Evolutionary conservation across 2,329 filamentous ascomycete genomes (phyloP).

Genomic region (Nemania sp.): DNA sequence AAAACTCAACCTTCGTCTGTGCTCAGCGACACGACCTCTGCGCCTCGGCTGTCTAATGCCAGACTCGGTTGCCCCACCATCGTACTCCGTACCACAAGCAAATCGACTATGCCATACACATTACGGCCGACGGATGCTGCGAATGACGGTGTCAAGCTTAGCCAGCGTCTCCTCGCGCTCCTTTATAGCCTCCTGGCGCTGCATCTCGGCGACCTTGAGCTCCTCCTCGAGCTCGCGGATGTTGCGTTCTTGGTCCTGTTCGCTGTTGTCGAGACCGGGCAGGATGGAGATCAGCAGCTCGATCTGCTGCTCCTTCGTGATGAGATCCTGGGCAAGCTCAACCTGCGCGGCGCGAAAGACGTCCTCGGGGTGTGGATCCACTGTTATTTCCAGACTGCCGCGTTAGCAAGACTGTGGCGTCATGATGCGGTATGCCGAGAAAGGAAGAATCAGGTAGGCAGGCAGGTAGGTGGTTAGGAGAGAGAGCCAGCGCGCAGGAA

Average conservation of each 20-base stretch:
- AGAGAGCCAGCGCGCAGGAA: not conserved
- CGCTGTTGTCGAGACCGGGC: constrained; percentile 77
- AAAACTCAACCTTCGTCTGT: not conserved
- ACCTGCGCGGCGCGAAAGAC: constrained; percentile 69
- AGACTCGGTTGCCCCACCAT: too few species aligned
- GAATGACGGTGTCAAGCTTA: constrained; percentile 64
- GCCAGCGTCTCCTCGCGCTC: constrained; percentile 65
- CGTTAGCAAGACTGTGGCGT: constrained; percentile 7
- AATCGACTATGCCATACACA: not conserved
- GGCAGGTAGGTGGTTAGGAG: too few species aligned
- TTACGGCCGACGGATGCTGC: constrained; percentile 56
- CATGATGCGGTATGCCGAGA: too few species aligned
- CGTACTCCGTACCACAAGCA: not conserved
- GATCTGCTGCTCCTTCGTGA: constrained; percentile 81
- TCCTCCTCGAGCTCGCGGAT: constrained; percentile 68
- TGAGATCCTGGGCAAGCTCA: constrained; percentile 75
- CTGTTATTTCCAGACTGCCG: constrained; percentile 43
- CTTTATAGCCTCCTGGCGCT: constrained; percentile 64
- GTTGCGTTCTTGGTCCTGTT: constrained; percentile 72
- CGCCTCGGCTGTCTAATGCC: too few species aligned
- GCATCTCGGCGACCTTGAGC: constrained; percentile 63
- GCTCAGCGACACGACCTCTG: too few species aligned
- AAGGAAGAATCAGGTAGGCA: too few species aligned
- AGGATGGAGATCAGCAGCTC: constrained; percentile 74
- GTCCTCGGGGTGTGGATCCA: constrained; percentile 64